Evolutionary conservation across 768 basidiomycete genomes (phyloP), one percentile per base, ranked within the genome.

Genomic region (Candolleomyces aberdarensis): DNA sequence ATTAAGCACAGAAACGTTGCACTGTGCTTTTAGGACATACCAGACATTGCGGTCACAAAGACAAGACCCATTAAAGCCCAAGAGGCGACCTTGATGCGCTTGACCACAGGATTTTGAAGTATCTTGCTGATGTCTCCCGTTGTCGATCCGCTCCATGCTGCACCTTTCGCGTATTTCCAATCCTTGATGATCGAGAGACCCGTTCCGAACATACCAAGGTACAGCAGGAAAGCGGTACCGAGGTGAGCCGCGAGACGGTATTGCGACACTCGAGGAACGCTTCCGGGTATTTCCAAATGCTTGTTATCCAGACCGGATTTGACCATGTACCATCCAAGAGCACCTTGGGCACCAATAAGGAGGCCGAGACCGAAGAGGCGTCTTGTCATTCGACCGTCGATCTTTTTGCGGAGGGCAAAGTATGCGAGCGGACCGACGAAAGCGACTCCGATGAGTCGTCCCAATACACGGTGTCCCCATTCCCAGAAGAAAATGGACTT

Each of bases 251-350:
- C 97, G 26, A 99, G 85, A 11, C 97, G 83, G 72, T 99, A 99
- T 71, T 99, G 97, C 17, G 93, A 95, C 9, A 99, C 97, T 7
- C 97, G 88, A 1, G 97, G 96, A 7, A 96, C 90, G 11, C 91
- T 88, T 15, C 88, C 89, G 3, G 91, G 91, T 8, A 83, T 88
- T 6, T 87, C 82, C 76, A 98, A 81, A 57, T 92, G 78, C 11
- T 90, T 83, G 57, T 92, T 85, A 66, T 95, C 91, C 11, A 99
- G 80, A 1, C 97, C 97, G 13, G 95, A 98, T 72, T 96, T 91
- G 58, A 99, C 97, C 97, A 99, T 99, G 79, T 98, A 98, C 97
- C 97, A 99, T 29, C 97, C 97, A 19, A 99, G 80, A 19, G 84
- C 81, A 50, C 97, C 97, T 74, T 99, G 95, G 19, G 85, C 87